Evolutionary conservation across 78 protist genomes (phyloP).

Genomic region (Trichosphaerium sp.): DNA sequence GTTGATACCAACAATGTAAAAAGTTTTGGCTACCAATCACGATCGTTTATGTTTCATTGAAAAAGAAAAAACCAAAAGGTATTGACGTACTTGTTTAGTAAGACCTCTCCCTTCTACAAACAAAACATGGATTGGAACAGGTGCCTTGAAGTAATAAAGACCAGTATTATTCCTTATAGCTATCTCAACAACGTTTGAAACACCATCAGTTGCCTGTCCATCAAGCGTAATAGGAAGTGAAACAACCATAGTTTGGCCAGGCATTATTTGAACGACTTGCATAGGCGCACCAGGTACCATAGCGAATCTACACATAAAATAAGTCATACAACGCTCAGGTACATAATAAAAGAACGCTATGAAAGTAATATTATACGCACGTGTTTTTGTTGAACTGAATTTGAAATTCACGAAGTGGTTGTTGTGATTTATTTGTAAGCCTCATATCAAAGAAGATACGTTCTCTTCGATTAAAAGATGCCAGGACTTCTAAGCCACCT

Average conservation of each 20-base stretch:
- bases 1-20: background rate
- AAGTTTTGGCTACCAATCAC: background rate
- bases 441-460: slow-evolving; percentile 9
- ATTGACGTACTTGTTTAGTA: background rate
- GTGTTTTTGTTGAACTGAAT: slow-evolving; percentile 32
- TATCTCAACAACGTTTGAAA: slow-evolving; percentile 27
- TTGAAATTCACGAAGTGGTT: slow-evolving; percentile 17
- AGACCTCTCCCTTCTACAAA: background rate
- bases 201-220: slow-evolving; percentile 9
- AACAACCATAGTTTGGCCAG: background rate
- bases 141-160: slow-evolving; percentile 25
- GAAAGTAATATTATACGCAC: too few species aligned
- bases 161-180: background rate
- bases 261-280: background rate
- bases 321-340: too few species aligned
- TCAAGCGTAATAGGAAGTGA: too few species aligned
- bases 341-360: too few species aligned
- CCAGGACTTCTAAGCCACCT: too few species aligned
- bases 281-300: background rate
- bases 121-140: slow-evolving; percentile 11
- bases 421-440: slow-evolving; percentile 18
- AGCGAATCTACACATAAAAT: background rate
- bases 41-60: background rate
- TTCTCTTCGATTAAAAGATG: too few species aligned
- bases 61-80: background rate